Base-by-base conservation (phyloP, 805 yeast genomes). In the Saccharomycopsis fermentans region DNA sequence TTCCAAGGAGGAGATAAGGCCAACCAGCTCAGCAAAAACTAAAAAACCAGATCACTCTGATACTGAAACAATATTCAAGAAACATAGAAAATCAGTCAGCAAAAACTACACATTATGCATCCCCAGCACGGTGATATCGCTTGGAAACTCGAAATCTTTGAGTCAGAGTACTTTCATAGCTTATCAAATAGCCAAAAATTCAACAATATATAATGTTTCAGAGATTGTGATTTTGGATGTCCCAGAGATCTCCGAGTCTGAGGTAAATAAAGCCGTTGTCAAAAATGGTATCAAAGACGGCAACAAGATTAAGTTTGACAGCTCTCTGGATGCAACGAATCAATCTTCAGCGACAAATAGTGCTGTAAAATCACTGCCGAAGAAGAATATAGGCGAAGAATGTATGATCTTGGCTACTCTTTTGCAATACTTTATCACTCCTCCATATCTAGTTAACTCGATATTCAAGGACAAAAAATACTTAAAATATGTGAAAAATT, bases 341-440 rank as follows among this genome's bases (percentile, higher is more conserved):
- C 64, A 65, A 14, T 62, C 58, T 4, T 58, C 50, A 19, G 62
- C 60, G 19, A 58, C 62, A 37, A 52, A 40, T 51, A 50, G 37
- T 29, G 35, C 59, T 39, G 24, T 17, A 52, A 37, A 36, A 51
- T 52, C 26, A 51, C n/a, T 27, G 8, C 54, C n/a, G 19, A 17
- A 21, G 8, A 66, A 65, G 52, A 62, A 12, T 6, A 48, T 56
- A 16, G 61, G 60, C 36, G 64, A 57, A 36, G 64, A 61, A 61
- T 64, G 65, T 55, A 65, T 69, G 55, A 74, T 83, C 6, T 76
- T 89, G 57, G 90, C 92, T 1, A 74, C 84, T 0, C 73, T 90
- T 43, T 72, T 90, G 58, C 96, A 89, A 67, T 90, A 74, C 67
- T 88, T 88, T 66, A 82, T 90, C 16, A 90, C 96, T 0, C 96